Conservation (phyloP, 176 grass and related monocot genomes). For the Triticum dicoccoides region DNA sequence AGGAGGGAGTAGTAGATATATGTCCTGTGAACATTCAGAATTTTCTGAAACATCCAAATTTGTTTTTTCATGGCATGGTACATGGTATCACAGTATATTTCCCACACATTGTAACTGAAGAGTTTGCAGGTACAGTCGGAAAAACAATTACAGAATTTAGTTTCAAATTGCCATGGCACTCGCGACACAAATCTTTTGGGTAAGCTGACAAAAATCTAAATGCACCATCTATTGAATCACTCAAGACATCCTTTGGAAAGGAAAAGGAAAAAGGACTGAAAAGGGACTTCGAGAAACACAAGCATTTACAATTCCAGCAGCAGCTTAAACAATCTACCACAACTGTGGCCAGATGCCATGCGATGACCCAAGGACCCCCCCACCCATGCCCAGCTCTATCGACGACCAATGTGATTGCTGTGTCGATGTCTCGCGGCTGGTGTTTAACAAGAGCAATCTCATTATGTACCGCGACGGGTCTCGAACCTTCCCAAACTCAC, state of each 20-base stretch:
- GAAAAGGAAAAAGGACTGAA: background rate
- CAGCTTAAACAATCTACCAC: constrained; percentile 5
- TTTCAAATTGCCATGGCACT: background rate
- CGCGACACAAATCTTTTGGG: background rate
- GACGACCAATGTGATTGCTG: background rate
- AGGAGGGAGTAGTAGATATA: too few species aligned
- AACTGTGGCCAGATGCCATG: background rate
- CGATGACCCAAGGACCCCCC: background rate
- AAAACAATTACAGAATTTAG: background rate
- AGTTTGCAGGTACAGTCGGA: background rate
- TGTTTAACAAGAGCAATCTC: background rate
- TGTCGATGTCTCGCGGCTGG: background rate
- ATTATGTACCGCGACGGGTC: background rate
- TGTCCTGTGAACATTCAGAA: too few species aligned
- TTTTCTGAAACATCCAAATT: too few species aligned
- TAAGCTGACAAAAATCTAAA: background rate
- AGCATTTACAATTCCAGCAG: constrained; percentile 32
- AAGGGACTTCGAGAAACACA: background rate
- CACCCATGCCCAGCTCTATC: background rate
- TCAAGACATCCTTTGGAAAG: background rate
- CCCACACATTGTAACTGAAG: background rate
- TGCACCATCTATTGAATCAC: background rate
- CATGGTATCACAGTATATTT: background rate
- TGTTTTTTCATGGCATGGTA: too few species aligned
- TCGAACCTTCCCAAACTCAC: constrained; percentile 29